These are phyloP conservation scores for Brachypodium distachyon DNA, from an alignment of 202 grass and related monocot species.

Conservation along the genomic window DNA sequence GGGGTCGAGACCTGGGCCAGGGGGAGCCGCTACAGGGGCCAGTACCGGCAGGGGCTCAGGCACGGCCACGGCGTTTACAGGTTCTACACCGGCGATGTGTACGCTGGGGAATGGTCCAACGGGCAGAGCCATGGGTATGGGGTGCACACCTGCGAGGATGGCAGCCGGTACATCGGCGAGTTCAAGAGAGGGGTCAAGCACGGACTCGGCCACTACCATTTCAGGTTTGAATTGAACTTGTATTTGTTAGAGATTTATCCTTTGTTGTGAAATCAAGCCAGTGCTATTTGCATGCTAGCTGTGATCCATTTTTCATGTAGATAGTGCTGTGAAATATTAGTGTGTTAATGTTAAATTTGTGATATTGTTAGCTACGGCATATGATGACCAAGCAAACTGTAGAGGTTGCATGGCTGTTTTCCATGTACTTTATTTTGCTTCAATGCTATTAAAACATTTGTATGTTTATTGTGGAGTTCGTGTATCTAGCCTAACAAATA, in stretches of 20 bases:
- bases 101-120: slow-evolving; percentile 90
- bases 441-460: neutral
- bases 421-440: neutral
- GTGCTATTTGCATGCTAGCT: neutral
- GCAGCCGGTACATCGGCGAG: slow-evolving; percentile 87
- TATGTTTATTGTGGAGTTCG: neutral
- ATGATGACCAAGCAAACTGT: neutral
- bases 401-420: neutral
- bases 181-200: slow-evolving; percentile 99
- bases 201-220: slow-evolving; percentile 96
- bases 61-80: slow-evolving; percentile 89
- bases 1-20: slow-evolving; percentile 96
- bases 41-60: slow-evolving; percentile 80
- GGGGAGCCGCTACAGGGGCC: slow-evolving; percentile 82
- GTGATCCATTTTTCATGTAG: neutral
- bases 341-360: neutral
- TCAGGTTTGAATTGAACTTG: slow-evolving; percentile 54
- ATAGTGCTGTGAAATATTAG: slow-evolving; percentile 8
- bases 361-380: neutral
- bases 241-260: neutral
- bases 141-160: slow-evolving; percentile 94
- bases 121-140: slow-evolving; percentile 93
- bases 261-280: slow-evolving; percentile 2
- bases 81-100: slow-evolving; percentile 95
- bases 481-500: neutral